Base-by-base conservation (phyloP, 257 asterid genomes). In the Mitragyna speciosa region DNA sequence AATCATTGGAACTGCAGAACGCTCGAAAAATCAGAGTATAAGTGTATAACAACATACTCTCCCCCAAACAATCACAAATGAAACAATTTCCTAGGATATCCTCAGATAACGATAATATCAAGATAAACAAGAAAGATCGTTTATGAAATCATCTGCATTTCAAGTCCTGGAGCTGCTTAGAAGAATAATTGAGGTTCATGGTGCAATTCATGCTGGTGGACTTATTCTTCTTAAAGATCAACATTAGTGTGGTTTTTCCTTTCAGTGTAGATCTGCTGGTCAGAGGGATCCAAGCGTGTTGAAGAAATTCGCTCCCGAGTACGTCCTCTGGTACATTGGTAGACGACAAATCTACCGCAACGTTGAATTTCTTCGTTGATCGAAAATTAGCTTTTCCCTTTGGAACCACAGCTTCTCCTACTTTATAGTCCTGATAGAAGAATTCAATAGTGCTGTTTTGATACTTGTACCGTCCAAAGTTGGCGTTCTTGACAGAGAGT, bases 401-500 rank as follows among this genome's bases (percentile, higher is more conserved):
- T 0, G 36, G 58, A 74, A 90, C 76, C 17, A 14, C 1, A 0
- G 71, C 87, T 52, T 76, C 80, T 11, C 92, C 93, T 7, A 86
- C 81, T 67, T 24, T 31, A 0, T 51, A 6, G 17, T 78, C 83
- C 12, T 81, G 22, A 67, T 88, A 86, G 56, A 48, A 71, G 84
- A 89, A 85, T 31, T 28, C 78, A 31, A 86, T 76, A 6, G 77
- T 78, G 47, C 85, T 77, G 75, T 76, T 43, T 10, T 69, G 70
- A 83, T 79, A 89, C 64, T 76, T 80, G 75, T 77, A 87, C 6
- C 81, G 86, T 4, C 93, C 89, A 72, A 87, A 89, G 65, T 89
- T 89, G 0, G 80, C 1, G 81, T 89, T 89, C 83, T 77, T 83
- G 26, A 89, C 48, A 5, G 82, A 41, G 52, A 89, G 54, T 51